Percentiles rank a stretch among this genome's conserved stretches.
Evolutionary conservation across 768 basidiomycete species (phyloP).

Genomic region (Russula olivacea): DNA sequence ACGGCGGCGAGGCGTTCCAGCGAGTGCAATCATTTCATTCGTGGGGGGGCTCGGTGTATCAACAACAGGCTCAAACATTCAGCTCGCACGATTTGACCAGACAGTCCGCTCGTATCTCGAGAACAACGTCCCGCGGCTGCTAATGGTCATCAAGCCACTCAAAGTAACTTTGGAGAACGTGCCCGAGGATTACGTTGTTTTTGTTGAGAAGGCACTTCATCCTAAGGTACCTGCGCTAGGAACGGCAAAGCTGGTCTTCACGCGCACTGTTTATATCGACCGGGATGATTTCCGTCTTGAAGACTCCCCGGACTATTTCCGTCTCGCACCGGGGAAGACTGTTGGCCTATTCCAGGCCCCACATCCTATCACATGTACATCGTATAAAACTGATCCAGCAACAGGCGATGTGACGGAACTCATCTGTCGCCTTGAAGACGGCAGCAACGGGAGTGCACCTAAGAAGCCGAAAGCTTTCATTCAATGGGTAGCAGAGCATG

Average conservation of each 20-base stretch:
- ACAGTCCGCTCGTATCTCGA: slow-evolving; percentile 85
- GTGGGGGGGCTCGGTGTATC: slow-evolving; percentile 95
- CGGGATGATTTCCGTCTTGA: slow-evolving; percentile 86
- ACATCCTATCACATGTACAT: slow-evolving; percentile 87
- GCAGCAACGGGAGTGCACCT: slow-evolving; percentile 36
- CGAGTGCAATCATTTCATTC: slow-evolving; percentile 89
- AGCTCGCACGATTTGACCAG: slow-evolving; percentile 86
- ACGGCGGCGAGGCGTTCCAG: slow-evolving; percentile 92
- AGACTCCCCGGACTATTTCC: slow-evolving; percentile 94
- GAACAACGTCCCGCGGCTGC: slow-evolving; percentile 74
- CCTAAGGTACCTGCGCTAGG: slow-evolving; percentile 91
- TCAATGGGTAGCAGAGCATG: slow-evolving; percentile 93
- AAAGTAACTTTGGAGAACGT: slow-evolving; percentile 91
- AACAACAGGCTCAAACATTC: slow-evolving; percentile 74
- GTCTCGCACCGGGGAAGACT: slow-evolving; percentile 94
- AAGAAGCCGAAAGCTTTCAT: slow-evolving; percentile 92
- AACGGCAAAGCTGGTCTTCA: slow-evolving; percentile 74
- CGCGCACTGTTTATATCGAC: slow-evolving; percentile 87
- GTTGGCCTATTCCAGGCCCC: slow-evolving; percentile 95
- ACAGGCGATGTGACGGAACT: slow-evolving; percentile 77
- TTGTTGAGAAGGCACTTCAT: slow-evolving; percentile 88
- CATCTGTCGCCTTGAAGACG: slow-evolving; percentile 70
- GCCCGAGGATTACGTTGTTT: slow-evolving; percentile 72
- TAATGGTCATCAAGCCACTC: slow-evolving; percentile 87
- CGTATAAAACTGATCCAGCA: slow-evolving; percentile 67